Conservation (phyloP, 2,329 filamentous ascomycete genomes). For the Blumeriella jaapii region DNA sequence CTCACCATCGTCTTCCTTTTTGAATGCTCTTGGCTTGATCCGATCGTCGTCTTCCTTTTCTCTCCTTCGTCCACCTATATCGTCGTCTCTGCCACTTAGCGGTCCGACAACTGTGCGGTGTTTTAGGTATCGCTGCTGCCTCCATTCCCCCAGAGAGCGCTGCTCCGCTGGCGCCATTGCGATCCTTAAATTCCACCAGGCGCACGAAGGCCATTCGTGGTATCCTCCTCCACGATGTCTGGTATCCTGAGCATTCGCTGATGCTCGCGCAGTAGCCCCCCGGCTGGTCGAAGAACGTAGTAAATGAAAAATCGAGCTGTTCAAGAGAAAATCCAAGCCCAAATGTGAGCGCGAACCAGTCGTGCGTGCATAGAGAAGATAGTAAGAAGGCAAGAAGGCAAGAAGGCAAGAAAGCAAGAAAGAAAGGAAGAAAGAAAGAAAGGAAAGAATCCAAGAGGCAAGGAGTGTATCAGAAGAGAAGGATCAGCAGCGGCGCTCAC, state of each 20-base stretch:
- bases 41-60: slow-evolving; percentile 6
- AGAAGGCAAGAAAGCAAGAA: no score
- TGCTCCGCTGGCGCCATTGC: slow-evolving; percentile 25
- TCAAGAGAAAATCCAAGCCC: slow-evolving; percentile 13
- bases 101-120: no score
- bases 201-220: slow-evolving; percentile 12
- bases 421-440: slow-evolving; percentile 11
- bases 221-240: slow-evolving; percentile 18
- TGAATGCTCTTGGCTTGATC: no score
- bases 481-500: slow-evolving; percentile 9
- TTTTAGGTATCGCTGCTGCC: slow-evolving; percentile 8
- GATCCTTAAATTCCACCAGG: slow-evolving; percentile 23
- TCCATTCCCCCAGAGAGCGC: slow-evolving; percentile 9
- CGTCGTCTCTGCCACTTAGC: not conserved
- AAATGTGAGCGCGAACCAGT: slow-evolving; percentile 26
- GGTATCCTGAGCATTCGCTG: slow-evolving; percentile 15
- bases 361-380: no score
- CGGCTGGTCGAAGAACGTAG: slow-evolving; percentile 3
- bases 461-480: slow-evolving; percentile 15
- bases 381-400: no score
- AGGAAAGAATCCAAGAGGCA: slow-evolving; percentile 13
- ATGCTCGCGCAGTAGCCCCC: slow-evolving; percentile 11
- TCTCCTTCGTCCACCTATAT: slow-evolving; percentile 1
- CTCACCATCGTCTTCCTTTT: slow-evolving; percentile 3
- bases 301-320: slow-evolving; percentile 6